A percentile compares a stretch with the other conserved stretches of the same genome.
phyloP scores from a whole-genome alignment of 2,329 filamentous ascomycete species.

The Fusarium irregulare region DNA sequence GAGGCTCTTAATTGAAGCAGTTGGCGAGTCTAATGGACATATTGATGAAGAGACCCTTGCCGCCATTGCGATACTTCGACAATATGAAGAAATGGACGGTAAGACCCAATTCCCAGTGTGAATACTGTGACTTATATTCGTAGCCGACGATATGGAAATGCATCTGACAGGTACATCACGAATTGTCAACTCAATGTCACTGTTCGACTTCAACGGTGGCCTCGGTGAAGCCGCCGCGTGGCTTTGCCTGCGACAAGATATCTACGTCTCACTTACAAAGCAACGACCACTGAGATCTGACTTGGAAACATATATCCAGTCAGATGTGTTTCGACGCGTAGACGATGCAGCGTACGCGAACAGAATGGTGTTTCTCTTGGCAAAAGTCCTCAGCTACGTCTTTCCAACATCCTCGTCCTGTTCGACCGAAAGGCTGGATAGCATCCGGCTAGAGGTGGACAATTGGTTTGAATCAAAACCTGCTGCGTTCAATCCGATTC shows the following conservation, averaged over 20 bases:
- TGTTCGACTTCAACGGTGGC: slow-evolving; percentile 3
- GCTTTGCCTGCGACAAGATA: neutral
- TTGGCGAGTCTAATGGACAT: neutral
- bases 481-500: neutral
- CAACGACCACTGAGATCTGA: neutral
- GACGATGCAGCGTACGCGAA: slow-evolving; percentile 2
- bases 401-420: neutral
- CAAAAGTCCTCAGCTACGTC: neutral
- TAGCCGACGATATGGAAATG: slow-evolving; percentile 5
- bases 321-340: neutral
- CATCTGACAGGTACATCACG: slow-evolving; percentile 2
- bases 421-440: neutral
- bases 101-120: no score
- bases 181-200: slow-evolving; percentile 5
- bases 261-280: neutral
- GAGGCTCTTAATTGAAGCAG: neutral
- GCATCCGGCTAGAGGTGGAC: neutral
- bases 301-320: neutral
- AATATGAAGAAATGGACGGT: slow-evolving; percentile 10
- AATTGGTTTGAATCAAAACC: neutral
- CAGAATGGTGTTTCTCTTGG: neutral
- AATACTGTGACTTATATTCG: neutral
- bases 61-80: neutral
- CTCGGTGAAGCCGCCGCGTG: slow-evolving; percentile 2
- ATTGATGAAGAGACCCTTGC: slow-evolving; percentile 3